Evolutionary conservation across 1,284 basidiomycete genomes (phyloP).

Genomic region (Anthracocystis panici-leucophaei): DNA sequence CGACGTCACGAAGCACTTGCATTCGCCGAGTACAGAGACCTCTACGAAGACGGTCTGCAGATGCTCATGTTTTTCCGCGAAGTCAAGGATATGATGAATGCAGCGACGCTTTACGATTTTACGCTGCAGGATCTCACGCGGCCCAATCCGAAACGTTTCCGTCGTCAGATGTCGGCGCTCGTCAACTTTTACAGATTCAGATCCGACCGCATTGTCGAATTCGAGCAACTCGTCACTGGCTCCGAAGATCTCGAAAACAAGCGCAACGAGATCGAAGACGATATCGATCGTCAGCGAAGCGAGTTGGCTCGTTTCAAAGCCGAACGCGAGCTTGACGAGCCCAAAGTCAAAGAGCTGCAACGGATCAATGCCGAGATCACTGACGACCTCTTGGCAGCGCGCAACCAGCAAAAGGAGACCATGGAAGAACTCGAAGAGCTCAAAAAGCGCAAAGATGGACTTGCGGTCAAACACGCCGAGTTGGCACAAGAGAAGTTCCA

Average conservation of each 20-base stretch:
- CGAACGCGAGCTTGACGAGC: constrained; percentile 73
- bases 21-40: constrained; percentile 52
- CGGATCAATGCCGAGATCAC: constrained; percentile 85
- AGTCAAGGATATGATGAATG: constrained; percentile 66
- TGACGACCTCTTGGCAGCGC: constrained; percentile 74
- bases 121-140: constrained; percentile 65
- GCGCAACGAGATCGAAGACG: constrained; percentile 73
- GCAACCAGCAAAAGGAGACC: constrained; percentile 54
- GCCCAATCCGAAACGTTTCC: constrained; percentile 65
- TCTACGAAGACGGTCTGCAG: constrained; percentile 60
- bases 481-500: constrained; percentile 57
- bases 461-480: constrained; percentile 57
- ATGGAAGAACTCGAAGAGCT: constrained; percentile 56
- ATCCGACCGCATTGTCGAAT: constrained; percentile 71
- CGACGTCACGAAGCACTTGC: constrained; percentile 44
- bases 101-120: constrained; percentile 64
- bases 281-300: constrained; percentile 74
- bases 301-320: constrained; percentile 68
- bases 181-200: constrained; percentile 69
- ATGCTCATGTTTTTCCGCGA: constrained; percentile 65
- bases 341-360: constrained; percentile 77
- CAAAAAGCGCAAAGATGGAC: constrained; percentile 49
- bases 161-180: constrained; percentile 65
- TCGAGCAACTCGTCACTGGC: constrained; percentile 75
- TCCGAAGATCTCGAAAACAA: constrained; percentile 76